phyloP scores from a whole-genome alignment of 768 basidiomycete species.

The Psilocybe cyanescens region DNA sequence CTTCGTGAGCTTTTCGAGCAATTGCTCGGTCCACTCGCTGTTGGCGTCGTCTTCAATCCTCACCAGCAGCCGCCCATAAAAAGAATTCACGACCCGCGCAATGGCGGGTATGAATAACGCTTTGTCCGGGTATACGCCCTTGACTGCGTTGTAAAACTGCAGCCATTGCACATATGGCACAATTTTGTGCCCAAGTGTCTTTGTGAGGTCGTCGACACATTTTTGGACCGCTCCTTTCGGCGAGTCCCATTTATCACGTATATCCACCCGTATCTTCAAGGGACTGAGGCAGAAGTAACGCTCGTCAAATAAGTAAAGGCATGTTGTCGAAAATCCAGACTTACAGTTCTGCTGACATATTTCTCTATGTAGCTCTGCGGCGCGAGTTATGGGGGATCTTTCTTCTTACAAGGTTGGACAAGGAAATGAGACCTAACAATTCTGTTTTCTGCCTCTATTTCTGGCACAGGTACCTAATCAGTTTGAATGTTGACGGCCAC shows the following conservation, averaged over 20 bases:
- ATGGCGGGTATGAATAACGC: conserved; percentile 37
- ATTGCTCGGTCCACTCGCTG: conserved; percentile 38
- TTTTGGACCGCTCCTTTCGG: conserved; percentile 30
- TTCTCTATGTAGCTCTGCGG: not conserved
- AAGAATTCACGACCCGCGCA: conserved; percentile 31
- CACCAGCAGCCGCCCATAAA: conserved; percentile 38
- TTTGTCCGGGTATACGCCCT: conserved; percentile 35
- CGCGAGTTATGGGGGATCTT: not conserved
- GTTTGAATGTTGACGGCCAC: not conserved
- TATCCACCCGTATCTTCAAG: conserved; percentile 38
- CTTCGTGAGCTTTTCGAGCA: conserved; percentile 29
- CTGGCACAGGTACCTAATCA: not conserved
- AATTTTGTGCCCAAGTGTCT: conserved; percentile 37
- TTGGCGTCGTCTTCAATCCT: conserved; percentile 36
- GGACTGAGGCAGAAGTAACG: conserved; percentile 27
- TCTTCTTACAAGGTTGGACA: not conserved
- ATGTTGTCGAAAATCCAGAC: not conserved
- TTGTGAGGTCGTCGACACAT: conserved; percentile 28
- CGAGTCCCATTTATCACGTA: conserved; percentile 41
- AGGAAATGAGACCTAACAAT: not conserved
- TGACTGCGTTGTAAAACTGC: conserved; percentile 33
- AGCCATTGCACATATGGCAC: conserved; percentile 37
- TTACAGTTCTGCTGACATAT: conserved; percentile 19
- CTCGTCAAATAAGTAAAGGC: not conserved
- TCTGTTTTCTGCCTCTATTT: not conserved